Evolutionary conservation across 2,329 filamentous ascomycete genomes (phyloP).

Genomic region (Leptoxyphium fumago): DNA sequence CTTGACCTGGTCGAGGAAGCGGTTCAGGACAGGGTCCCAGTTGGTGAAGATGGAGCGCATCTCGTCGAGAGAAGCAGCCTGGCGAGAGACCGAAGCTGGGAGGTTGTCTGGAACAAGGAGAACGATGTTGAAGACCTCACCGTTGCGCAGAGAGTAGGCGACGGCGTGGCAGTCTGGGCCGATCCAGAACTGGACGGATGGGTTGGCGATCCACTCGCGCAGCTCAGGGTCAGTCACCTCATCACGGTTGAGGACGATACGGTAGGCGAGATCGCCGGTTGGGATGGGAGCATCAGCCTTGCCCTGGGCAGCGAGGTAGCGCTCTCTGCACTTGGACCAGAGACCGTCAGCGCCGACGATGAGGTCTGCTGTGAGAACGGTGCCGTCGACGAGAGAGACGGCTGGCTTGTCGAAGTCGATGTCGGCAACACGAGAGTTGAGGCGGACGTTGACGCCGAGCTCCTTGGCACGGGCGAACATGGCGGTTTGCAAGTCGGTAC

Average conservation of each 20-base stretch:
- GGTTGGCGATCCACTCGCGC: conserved; percentile 36
- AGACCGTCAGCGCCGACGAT: conserved; percentile 51
- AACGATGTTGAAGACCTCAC: conserved; percentile 50
- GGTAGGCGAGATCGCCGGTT: conserved; percentile 51
- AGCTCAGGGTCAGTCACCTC: conserved; percentile 35
- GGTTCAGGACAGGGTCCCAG: conserved; percentile 48
- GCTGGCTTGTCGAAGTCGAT: conserved; percentile 35
- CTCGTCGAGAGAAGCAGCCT: conserved; percentile 42
- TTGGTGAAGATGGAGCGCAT: conserved; percentile 44
- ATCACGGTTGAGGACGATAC: conserved; percentile 41
- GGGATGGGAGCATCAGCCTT: conserved; percentile 34
- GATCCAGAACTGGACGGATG: conserved; percentile 46
- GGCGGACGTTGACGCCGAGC: conserved; percentile 37
- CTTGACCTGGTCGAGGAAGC: conserved; percentile 37
- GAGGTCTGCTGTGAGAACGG: conserved; percentile 35
- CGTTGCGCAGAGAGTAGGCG: conserved; percentile 45
- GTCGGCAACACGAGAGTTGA: conserved; percentile 33
- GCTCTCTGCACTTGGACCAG: conserved; percentile 43
- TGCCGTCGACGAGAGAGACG: conserved; percentile 27
- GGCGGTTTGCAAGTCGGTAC: conserved; percentile 44
- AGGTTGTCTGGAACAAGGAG: conserved; percentile 50
- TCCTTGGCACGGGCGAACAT: conserved; percentile 37
- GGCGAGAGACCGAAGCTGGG: conserved; percentile 36
- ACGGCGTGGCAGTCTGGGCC: conserved; percentile 48
- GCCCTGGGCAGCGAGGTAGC: conserved; percentile 28